Conservation (phyloP, 164 flowering plant species). For the Sedum album region DNA sequence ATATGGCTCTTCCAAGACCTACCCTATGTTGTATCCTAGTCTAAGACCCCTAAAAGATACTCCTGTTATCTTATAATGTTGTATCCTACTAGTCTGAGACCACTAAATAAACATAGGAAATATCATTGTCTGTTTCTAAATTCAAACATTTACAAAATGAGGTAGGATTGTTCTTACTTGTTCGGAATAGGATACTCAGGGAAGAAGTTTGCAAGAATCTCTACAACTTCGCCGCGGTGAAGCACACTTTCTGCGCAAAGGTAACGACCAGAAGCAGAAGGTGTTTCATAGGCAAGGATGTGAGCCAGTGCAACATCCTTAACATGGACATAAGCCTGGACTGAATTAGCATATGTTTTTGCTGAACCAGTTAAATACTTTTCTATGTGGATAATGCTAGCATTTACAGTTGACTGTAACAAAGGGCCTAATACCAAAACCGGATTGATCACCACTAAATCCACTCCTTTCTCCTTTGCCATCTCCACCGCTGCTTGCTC, state of each 20-base stretch:
- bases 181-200: slow-evolving; percentile 84
- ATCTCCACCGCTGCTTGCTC: slow-evolving; percentile 77
- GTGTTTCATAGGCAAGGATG: slow-evolving; percentile 66
- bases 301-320: slow-evolving; percentile 80
- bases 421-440: slow-evolving; percentile 80
- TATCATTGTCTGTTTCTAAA: neutral
- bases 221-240: slow-evolving; percentile 89
- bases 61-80: neutral
- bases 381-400: slow-evolving; percentile 68
- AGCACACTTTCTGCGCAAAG: slow-evolving; percentile 84
- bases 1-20: neutral
- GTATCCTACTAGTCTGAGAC: neutral
- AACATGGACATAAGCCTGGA: slow-evolving; percentile 90
- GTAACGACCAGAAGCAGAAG: slow-evolving; percentile 78
- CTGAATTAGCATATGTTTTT: slow-evolving; percentile 76
- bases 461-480: slow-evolving; percentile 68
- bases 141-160: neutral
- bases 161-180: slow-evolving; percentile 42
- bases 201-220: slow-evolving; percentile 75
- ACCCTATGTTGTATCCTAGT: neutral
- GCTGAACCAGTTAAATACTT: slow-evolving; percentile 88
- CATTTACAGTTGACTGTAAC: slow-evolving; percentile 67
- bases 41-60: neutral
- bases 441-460: slow-evolving; percentile 75
- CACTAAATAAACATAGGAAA: neutral